Evolutionary conservation across 441 rosid genomes (phyloP), one percentile per base, ranked within the genome.

Genomic region (Euphorbia schlechtendalii): DNA sequence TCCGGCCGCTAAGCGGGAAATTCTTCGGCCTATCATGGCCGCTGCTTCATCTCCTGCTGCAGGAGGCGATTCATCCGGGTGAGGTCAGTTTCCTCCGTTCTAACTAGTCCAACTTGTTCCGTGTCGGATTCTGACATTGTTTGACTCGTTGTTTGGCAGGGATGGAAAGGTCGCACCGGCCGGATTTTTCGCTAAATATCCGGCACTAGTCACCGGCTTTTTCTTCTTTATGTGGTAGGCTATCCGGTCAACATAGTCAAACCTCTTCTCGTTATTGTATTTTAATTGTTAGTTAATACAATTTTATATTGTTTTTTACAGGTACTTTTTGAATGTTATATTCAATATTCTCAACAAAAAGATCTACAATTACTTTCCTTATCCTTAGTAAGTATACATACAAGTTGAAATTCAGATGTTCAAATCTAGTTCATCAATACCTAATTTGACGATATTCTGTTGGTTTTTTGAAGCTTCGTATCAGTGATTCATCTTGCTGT

Each of bases 201-300:
- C 98, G 65, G 82, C 81, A 54, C 81, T 92, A 0, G 83, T 87
- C 59, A 92, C 98, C 57, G 96, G 98, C 0, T 89, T 87, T 73
- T 92, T 92, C 87, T 89, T 92, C 86, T 92, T 92, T 83, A 87
- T 89, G 96, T 92, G 98, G 98, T 92, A 75, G 21, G 85, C 65
- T 55, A 54, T 46, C 18, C 17, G 18, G 1, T 56, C 22, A 40
- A 66, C 12, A 0, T 1, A 38, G 57, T 63, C 53, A 43, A 48
- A 18, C 40, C 8, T 66, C 53, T 0, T 59, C 45, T 56, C 3
- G 45, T 24, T 3, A 2, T 48, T 30, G 20, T 15, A 0, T 40
- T 4, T 62, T 43, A 38, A 4, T 52, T 34, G 6, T 34, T 34
- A 34, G 40, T 2, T 34, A 34, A 10, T 49, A 55, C 21, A 45